These are phyloP conservation scores for Backusella australiensis DNA, from an alignment of 192 early-diverging fungal genomes.

Conservation along the genomic window DNA sequence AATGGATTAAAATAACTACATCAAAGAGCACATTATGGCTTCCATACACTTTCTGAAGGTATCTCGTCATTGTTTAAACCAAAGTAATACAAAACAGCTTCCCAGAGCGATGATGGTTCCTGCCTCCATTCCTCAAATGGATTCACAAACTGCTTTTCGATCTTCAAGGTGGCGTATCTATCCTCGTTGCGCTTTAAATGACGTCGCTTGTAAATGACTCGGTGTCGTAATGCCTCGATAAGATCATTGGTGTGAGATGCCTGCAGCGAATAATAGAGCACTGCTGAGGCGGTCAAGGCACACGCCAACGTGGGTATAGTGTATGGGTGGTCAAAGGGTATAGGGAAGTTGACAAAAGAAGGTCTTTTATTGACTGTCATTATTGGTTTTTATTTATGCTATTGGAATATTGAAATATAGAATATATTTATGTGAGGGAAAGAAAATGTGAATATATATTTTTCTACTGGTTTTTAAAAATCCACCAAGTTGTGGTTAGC, in stretches of 20 bases:
- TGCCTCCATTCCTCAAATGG: conserved; percentile 55
- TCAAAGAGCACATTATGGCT: neutral
- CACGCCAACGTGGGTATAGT: conserved; percentile 23
- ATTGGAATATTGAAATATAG: neutral
- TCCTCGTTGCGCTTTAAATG: conserved; percentile 26
- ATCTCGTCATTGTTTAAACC: neutral
- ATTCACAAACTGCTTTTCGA: conserved; percentile 52
- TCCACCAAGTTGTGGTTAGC: no score
- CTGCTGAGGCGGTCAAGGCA: conserved; percentile 25
- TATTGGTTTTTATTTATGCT: neutral
- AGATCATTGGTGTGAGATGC: conserved; percentile 26
- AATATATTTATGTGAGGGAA: neutral
- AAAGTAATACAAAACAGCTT: conserved; percentile 25
- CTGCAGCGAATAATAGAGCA: conserved; percentile 32
- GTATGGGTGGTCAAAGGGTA: conserved; percentile 37
- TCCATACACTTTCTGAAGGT: neutral
- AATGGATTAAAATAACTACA: neutral
- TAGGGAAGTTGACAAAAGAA: conserved; percentile 34
- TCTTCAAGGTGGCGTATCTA: conserved; percentile 29
- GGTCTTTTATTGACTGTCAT: conserved; percentile 16
- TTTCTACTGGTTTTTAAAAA: no score
- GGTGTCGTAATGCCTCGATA: conserved; percentile 23
- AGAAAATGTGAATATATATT: no score
- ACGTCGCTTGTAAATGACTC: conserved; percentile 17
- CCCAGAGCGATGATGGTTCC: conserved; percentile 25